Base-by-base conservation (phyloP, 768 basidiomycete genomes). In the Naganishia vishniacii region DNA sequence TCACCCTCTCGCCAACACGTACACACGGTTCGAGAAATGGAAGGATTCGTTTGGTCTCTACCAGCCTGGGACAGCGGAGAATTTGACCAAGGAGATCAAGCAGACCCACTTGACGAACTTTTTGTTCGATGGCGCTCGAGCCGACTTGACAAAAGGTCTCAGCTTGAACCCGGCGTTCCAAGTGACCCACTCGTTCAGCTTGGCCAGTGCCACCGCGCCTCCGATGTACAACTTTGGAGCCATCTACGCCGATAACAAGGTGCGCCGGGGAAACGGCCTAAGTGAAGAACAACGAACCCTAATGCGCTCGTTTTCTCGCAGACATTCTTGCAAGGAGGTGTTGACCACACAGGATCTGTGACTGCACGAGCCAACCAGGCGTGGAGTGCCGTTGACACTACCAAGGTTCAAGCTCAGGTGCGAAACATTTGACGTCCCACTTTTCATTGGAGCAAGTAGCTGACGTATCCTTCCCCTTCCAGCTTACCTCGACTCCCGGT, bases 131-230 rank as follows among this genome's bases (percentile, higher is more conserved):
- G 95, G 95, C 69, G 95, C 88, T 28, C 83, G 93, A 70, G 95
- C 94, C 32, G 95, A 99, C 81, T 81, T 98, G 71, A 88, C 89
- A 49, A 99, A 98, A 80, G 87, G 84, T 70, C 82, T 98, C 70
- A 94, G 91, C 29, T 83, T 88, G 77, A 89, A 85, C 77, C 95
- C 95, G n/a, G 85, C 89, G 56, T 98, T 98, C 84, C 94, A 98
- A 81, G 88, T 97, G 71, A 93, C 92, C 66, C 95, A 99, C 78
- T 89, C 91, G 25, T 97, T 99, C 80, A 82, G 86, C 65, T 81
- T 97, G 63, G 95, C 91, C 20, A 91, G 90, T 20, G 87, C 88
- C 77, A 84, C 86, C n/a, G 66, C 71, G 51, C 84, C 90, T 1
- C 83, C 94, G 15, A 88, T 87, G 31, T 99, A 99, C 79, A 92